Evolutionary conservation across 805 yeast genomes (phyloP), one percentile per base, ranked within the genome.

Genomic region (Naumovozyma baii): DNA sequence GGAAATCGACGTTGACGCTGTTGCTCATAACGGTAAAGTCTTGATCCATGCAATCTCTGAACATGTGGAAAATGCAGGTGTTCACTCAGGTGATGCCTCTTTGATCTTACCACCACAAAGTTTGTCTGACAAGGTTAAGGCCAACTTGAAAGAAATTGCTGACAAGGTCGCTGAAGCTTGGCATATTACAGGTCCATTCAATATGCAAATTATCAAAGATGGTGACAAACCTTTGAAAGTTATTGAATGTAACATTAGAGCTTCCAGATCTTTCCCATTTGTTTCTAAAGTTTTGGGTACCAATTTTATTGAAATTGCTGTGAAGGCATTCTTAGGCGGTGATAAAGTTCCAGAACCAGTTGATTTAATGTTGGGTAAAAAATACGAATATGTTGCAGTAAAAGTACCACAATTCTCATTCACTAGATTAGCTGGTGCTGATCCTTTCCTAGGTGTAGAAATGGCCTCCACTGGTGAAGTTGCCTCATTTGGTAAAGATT

Each of bases 381-480:
- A 70, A 42, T 83, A 85, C 64, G 69, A 75, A 52, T 83, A 86
- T 57, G 97, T 90, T 59, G 97, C 97, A 37, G 83, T 94, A 40
- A 92, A 92, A 69, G 96, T 90, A 40, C 98, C 99, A 36, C 99
- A 92, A 69, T 92, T 92, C 67, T 90, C 97, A 5, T 92, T 92
- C 72, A 88, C 97, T 31, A 80, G 99, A 70, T 73, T 92, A 57
- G 96, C 97, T 15, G 99, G 98, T 50, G 99, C 99, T 37, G 99
- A 92, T 65, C 99, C 99, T 48, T 88, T 84, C 74, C 73, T 92
- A 59, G 98, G 98, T 48, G 98, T 92, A 50, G 99, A 92, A 70
- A 92, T 92, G 99, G 81, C 97, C 5, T 88, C 97, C 10, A 92
- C 99, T 38, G 99, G 99, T 65, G 99, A 92, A 69, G 83, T 92